These are phyloP conservation scores for Magnaporthiopsis rhizophila DNA, from an alignment of 2,329 filamentous ascomycete genomes.

Conservation along the genomic window DNA sequence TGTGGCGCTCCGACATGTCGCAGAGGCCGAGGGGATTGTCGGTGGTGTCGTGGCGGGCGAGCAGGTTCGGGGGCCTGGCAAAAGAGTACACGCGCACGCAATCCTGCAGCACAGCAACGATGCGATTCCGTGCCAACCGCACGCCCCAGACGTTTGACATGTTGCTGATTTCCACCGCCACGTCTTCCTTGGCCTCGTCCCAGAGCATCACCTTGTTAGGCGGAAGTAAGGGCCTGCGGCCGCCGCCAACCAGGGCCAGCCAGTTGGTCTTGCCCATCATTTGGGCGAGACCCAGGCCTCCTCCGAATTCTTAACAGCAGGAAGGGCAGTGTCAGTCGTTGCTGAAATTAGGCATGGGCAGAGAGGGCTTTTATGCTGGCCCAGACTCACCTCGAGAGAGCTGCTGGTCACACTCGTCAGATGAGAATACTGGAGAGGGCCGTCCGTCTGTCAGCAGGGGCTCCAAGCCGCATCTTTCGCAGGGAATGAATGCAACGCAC, in stretches of 20 bases:
- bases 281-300: conserved; percentile 71
- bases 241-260: conserved; percentile 82
- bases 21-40: conserved; percentile 78
- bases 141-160: conserved; percentile 74
- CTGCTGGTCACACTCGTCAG: conserved; percentile 64
- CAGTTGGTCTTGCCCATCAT: conserved; percentile 87
- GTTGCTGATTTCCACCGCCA: conserved; percentile 70
- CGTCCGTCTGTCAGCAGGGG: neutral
- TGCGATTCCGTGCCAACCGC: conserved; percentile 64
- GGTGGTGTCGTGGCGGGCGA: conserved; percentile 74
- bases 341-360: too few relatives aligned
- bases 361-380: too few relatives aligned
- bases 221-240: conserved; percentile 75
- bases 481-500: conserved; percentile 10
- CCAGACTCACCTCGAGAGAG: conserved; percentile 25
- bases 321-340: conserved; percentile 28
- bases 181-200: conserved; percentile 74
- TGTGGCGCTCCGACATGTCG: conserved; percentile 61
- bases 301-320: conserved; percentile 58
- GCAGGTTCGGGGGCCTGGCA: conserved; percentile 59
- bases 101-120: conserved; percentile 75
- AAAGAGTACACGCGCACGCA: conserved; percentile 77
- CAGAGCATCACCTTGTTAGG: conserved; percentile 88
- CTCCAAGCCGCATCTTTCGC: too few relatives aligned
- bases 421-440: conserved; percentile 53